Conservation (phyloP, 306 rosid species). For the Prunus armeniaca region DNA sequence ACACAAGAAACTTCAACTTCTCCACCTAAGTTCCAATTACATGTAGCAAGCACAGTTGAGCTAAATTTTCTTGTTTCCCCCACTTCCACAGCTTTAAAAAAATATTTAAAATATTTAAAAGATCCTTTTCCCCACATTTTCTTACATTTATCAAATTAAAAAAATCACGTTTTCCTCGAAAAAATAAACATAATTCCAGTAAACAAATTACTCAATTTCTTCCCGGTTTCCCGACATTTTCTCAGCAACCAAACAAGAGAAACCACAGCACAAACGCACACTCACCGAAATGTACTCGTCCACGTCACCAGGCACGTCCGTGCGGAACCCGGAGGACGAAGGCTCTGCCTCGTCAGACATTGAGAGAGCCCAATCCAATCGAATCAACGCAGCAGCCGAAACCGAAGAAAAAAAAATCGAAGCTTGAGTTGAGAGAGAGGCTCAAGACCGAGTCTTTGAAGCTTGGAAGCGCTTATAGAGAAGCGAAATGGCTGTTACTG, state of each 20-base stretch:
- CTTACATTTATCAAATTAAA: background rate
- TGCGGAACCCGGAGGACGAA: constrained; percentile 15
- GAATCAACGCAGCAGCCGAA: background rate
- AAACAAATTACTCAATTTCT: background rate
- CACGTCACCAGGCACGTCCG: constrained; percentile 52
- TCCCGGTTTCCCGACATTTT: constrained; percentile 13
- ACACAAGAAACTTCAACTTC: background rate
- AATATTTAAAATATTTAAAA: background rate
- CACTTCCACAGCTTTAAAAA: background rate
- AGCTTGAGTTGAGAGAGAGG: background rate
- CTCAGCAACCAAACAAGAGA: background rate
- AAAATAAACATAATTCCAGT: background rate
- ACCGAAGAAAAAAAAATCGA: background rate
- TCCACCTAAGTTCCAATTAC: background rate
- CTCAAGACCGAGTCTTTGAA: background rate
- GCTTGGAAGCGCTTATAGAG: background rate
- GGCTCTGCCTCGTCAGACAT: constrained; percentile 46
- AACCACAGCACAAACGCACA: background rate
- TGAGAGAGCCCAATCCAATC: constrained; percentile 10
- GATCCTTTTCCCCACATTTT: background rate
- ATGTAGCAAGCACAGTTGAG: background rate
- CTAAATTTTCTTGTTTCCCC: constrained; percentile 9
- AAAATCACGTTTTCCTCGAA: background rate
- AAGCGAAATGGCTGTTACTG: background rate
- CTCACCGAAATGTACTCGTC: constrained; percentile 75